Evolutionary conservation across 2,329 filamentous ascomycete species (phyloP), one percentile per base, ranked within the genome.

Genomic region (Colletotrichum sp.): DNA sequence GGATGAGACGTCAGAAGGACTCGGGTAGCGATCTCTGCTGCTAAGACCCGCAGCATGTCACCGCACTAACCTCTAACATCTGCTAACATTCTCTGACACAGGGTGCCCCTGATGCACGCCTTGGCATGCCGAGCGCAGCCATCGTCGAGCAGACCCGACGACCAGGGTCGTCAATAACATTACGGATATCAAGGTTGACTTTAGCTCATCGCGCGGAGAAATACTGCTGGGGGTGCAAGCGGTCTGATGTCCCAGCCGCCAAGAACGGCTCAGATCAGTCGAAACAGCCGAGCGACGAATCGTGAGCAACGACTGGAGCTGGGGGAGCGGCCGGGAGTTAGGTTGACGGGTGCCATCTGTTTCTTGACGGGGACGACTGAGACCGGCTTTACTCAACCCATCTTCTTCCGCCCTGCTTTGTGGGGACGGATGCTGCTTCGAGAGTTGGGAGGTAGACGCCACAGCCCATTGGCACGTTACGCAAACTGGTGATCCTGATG

Each of bases 221-320:
- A 52, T 52, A 32, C 24, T 48, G 32, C 38, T 24, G 26, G 61
- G 52, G 18, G 55, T 21, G 69, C 63, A 38, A 73, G 58, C 69
- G 43, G 64, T 75, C 73, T 69, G 70, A 73, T 73, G 69, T 65
- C 8, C 26, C 34, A 64, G 43, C 12, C 24, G 73, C 73, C 73
- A 75, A 75, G 69, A 52, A 73, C 73, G 73, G 73, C 70, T 64
- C 64, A 73, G 63, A 73, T 75, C 70, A 73, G 73, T 69, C 70
- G 73, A 75, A 73, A 73, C 69, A 69, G 62, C 73, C 73, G 69
- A 59, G 24, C 24, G 24, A 43, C 69, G 21, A 75, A 64, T 59
- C 56, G 59, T 26, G 34, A 64, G 16, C 34, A n/a, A 62, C 63
- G 13, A n/a, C 21, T 68, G 43, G 48, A 32, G 63, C 58, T 7